Percentiles rank a stretch among this genome's conserved stretches.
These are phyloP conservation scores for Rutstroemia sp. DNA, from an alignment of 2,329 filamentous ascomycete genomes.

Conservation along the genomic window DNA sequence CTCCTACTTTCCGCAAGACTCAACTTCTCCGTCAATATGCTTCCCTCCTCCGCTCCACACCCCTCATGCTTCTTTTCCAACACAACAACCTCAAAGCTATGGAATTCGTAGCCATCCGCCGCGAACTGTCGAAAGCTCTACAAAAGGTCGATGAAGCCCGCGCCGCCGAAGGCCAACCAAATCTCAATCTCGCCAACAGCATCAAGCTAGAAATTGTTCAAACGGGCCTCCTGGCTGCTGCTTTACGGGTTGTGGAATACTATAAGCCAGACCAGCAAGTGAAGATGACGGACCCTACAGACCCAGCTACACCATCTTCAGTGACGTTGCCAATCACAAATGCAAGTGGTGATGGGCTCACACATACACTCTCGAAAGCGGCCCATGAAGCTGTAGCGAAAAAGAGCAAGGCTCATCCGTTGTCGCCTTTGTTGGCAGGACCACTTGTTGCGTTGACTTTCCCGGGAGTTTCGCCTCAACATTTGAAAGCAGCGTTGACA, in stretches of 20 bases:
- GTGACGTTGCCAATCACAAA: constrained; percentile 13
- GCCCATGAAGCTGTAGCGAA: constrained; percentile 30
- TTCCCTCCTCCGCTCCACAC: constrained; percentile 63
- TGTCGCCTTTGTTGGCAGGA: constrained; percentile 72
- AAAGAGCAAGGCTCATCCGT: constrained; percentile 44
- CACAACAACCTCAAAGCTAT: constrained; percentile 65
- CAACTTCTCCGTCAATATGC: constrained; percentile 74
- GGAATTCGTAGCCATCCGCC: constrained; percentile 60
- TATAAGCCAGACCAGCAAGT: constrained; percentile 46
- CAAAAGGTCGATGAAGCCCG: constrained; percentile 53
- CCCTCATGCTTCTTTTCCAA: constrained; percentile 64
- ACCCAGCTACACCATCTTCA: constrained; percentile 19
- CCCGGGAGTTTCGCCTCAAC: constrained; percentile 73
- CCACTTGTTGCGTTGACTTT: constrained; percentile 76
- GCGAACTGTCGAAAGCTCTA: constrained; percentile 54
- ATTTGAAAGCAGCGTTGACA: constrained; percentile 73
- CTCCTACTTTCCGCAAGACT: constrained; percentile 79
- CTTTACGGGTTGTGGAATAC: constrained; percentile 80
- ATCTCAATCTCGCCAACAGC: constrained; percentile 44
- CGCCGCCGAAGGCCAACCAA: constrained; percentile 35
- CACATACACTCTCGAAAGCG: constrained; percentile 49
- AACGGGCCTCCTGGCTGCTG: constrained; percentile 81
- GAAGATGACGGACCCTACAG: constrained; percentile 12
- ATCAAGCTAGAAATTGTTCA: constrained; percentile 79
- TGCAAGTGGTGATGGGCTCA: constrained; percentile 31